Base-by-base conservation (phyloP, 306 rosid genomes). In the Delonix regia region DNA sequence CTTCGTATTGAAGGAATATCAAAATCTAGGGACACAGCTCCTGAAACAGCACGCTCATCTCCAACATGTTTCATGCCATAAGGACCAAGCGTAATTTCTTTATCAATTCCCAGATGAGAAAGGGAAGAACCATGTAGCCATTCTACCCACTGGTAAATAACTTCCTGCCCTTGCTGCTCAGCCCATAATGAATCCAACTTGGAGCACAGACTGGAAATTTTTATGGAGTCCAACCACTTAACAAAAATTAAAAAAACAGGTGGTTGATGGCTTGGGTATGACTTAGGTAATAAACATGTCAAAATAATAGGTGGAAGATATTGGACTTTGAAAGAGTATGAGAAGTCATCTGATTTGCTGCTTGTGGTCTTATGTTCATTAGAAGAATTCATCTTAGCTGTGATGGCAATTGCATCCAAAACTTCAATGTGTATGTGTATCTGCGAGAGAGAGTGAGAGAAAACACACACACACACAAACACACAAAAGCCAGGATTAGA, bases 71-170 rank as follows among this genome's bases (percentile, higher is more conserved):
- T 89, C 73, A 68, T n/a, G 27, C 83, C 92, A 70, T 80, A 84
- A 74, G 94, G 90, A 85, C 97, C 94, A 45, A 94, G 90, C 1
- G 53, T 80, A 42, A 94, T 89, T 84, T 88, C 94, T 39, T 83
- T 62, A 56, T 90, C 91, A 69, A 90, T 82, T 75, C 84, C 90
- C 78, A 94, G 86, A 86, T 84, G 80, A 28, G 90, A 83, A 77
- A 94, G 94, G 57, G 94, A 88, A 81, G 82, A 92, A 63, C 80
- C 66, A 22, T 82, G 92, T 71, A 94, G 78, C 97, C 97, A 94
- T 80, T 94, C 98, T 74, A 92, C 92, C 98, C 98, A 94, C 36
- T 81, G 88, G 90, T 94, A 94, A 51, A 94, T 82, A 28, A 94
- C 90, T 87, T 94, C 97, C 69, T 80, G 94, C 55, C 97, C 97